Percentiles rank a stretch among this genome's conserved stretches.
These are phyloP conservation scores for Trichoderma asperelloides DNA, from an alignment of 495 filamentous ascomycete genomes.

Conservation along the genomic window DNA sequence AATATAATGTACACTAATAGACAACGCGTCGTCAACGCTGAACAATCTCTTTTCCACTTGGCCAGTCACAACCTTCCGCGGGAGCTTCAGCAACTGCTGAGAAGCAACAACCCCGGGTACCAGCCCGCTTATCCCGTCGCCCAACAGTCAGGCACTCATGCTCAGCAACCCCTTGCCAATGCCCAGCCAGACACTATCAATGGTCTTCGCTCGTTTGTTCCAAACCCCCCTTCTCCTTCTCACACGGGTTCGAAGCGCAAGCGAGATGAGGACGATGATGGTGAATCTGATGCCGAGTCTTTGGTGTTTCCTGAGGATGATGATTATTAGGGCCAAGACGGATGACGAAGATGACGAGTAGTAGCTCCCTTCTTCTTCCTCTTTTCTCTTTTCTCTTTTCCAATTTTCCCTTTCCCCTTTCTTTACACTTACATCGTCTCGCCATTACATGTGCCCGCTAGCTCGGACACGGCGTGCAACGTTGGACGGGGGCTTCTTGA, in stretches of 20 bases:
- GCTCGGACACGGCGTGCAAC: constrained; percentile 65
- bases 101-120: constrained; percentile 51
- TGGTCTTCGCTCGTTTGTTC: no score
- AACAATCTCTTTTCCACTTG: constrained; percentile 71
- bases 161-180: no score
- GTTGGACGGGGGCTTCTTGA: constrained; percentile 72
- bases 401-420: not conserved
- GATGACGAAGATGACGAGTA: constrained; percentile 27
- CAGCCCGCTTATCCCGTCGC: constrained; percentile 13
- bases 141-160: not conserved
- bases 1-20: constrained; percentile 34
- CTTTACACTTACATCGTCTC: not conserved
- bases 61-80: constrained; percentile 74
- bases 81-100: constrained; percentile 73
- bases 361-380: not conserved
- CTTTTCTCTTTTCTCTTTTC: not conserved
- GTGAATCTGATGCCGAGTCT: not conserved
- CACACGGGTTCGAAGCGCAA: not conserved
- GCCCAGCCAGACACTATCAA: no score
- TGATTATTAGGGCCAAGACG: constrained; percentile 21
- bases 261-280: not conserved
- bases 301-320: not conserved
- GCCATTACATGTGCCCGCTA: constrained; percentile 62
- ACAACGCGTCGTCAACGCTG: constrained; percentile 65
- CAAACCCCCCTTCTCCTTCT: not conserved